These are phyloP conservation scores for Golubevia sp. DNA, from an alignment of 1,284 basidiomycete genomes.

Conservation along the genomic window DNA sequence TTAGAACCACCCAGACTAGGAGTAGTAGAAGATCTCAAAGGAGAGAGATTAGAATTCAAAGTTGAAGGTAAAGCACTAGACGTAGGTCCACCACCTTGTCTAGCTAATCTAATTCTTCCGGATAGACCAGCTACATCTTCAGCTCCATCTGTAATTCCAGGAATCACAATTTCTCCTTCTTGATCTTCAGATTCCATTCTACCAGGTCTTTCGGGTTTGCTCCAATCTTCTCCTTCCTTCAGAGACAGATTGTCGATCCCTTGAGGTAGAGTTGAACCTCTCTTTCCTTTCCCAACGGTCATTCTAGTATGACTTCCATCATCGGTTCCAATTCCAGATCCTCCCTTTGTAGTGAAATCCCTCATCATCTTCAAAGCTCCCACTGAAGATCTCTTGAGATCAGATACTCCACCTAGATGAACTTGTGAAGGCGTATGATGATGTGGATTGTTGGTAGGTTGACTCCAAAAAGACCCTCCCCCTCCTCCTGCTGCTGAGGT, in stretches of 20 bases:
- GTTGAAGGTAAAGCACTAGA: not conserved
- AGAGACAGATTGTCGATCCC: not conserved
- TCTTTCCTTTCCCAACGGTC: conserved; percentile 34
- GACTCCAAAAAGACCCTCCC: conserved; percentile 41
- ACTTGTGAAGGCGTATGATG: conserved; percentile 29
- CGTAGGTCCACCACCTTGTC: conserved; percentile 12
- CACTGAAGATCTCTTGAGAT: conserved; percentile 45
- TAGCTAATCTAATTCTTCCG: conserved; percentile 51
- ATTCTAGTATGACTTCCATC: conserved; percentile 25
- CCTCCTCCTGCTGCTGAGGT: conserved; percentile 21
- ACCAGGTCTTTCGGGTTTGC: conserved; percentile 35
- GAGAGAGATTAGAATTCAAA: not conserved
- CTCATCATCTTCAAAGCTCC: conserved; percentile 51
- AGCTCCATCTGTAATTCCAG: conserved; percentile 53
- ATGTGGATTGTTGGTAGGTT: conserved; percentile 7
- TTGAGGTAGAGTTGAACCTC: conserved; percentile 15
- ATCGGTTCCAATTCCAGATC: conserved; percentile 2
- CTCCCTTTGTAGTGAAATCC: conserved; percentile 38
- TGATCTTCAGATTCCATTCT: conserved; percentile 51
- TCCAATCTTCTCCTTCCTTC: conserved; percentile 16
- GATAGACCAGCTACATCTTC: conserved; percentile 54
- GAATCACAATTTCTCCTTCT: conserved; percentile 44
- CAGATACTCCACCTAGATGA: conserved; percentile 45
- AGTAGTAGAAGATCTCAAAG: not conserved
- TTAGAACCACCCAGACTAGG: conserved; percentile 20